Evolutionary conservation across 2,329 filamentous ascomycete species (phyloP), one percentile per base, ranked within the genome.

Genomic region (Monosporascus cannonballus): DNA sequence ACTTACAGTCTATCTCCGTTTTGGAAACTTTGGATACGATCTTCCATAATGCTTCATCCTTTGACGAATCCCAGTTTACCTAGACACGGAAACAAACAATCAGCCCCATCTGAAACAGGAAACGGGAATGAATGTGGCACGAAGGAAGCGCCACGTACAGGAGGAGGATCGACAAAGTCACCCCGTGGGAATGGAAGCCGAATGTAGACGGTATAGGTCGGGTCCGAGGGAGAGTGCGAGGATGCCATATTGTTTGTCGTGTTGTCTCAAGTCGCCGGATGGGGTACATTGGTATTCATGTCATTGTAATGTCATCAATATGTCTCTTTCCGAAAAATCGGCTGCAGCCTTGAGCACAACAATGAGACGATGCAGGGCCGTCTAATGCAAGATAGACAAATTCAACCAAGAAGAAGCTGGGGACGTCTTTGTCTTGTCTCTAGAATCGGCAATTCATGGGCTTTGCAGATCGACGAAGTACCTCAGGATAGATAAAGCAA

Each of bases 21-120:
- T 90, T 90, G 2, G 89, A 84, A 34, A 87, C 84, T 56, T 86
- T 86, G 0, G 91, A 96, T 6, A 97, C 81, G 49, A 96, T 84
- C 69, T 89, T 89, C 94, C 94, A 99, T 17, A 99, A 73, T 9
- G 84, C 84, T 54, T 90, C 87, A 65, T 97, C 94, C 69, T 96
- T 97, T 22, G 80, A 76, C 1, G 86, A 80, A 70, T 92, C 86
- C 94, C 94, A 99, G 69, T 90, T 84, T 51, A 94, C 85, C 90
- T 95, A 53, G 48, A 22, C 17, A 48, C 18, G 49, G 14, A 8
- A 15, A 27, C 9, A 24, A 39, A 39, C 39, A 50, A 61, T 63
- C 56, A 69, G 65, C 58, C 44, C 48, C 56, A 53, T 54, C 17
- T 14, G 30, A 54, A 51, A 22, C 54, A 50, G 51, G 49, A 42